Evolutionary conservation across 208 protist genomes (phyloP), one percentile per base, ranked within the genome.

Genomic region (Trypanosoma avium): DNA sequence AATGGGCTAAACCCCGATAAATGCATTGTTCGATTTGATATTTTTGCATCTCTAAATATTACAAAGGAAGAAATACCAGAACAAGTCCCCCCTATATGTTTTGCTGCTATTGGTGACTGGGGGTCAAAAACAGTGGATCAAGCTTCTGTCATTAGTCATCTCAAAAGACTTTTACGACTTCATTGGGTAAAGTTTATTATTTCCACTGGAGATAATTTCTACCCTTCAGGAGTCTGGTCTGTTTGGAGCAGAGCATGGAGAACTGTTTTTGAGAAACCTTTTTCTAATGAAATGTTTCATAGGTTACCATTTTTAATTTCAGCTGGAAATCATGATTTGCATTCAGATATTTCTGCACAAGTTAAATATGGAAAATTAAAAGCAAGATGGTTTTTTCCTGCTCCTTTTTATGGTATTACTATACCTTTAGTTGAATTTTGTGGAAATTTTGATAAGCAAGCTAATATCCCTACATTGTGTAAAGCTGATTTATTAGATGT

Each of bases 191-290:
- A 63, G 50, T 72, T 66, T 30, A 56, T 72, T 22, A 52, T 66
- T 53, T 66, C 32, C 30, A 66, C 67, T 8, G 67, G 67, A 4
- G 67, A 72, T 58, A 72, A 72, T 42, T 72, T 66, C 52, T 72
- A 72, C 22, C 67, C 67, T 19, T 8, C 4, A 8, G 56, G 56
- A 26, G 67, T 65, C 19, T 17, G 17, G 40, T 66, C 45, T 33
- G 4, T 32, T 56, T 3, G 1, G 2, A 47, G 66, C 38, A 9
- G 0, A 21, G 35, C 13, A 15, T 72, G 53, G 53, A 10, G 9
- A 10, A 46, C 10, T n/a, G 58, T 35, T 13, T 72, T 72, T 63
- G 67, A 72, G 43, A 13, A 32, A 19, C 67, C 67, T 9, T 66
- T 63, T 58, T 61, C 55, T 19, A 12, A 56, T 33, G 21, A 45